Evolutionary conservation across 2,329 filamentous ascomycete species (phyloP), one percentile per base, ranked within the genome.

Genomic region (Ophiostoma novo-ulmi): DNA sequence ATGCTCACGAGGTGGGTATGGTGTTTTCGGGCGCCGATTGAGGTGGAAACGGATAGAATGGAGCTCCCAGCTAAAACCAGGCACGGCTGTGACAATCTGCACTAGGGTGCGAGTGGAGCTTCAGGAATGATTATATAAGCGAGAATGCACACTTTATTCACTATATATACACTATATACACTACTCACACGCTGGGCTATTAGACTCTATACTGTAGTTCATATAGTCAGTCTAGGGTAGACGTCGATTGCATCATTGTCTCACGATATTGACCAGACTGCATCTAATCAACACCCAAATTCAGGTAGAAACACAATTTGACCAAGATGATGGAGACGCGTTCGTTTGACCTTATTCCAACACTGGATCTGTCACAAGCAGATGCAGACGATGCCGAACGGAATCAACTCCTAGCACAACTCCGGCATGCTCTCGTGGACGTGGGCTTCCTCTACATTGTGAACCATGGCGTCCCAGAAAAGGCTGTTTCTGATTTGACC

Each of bases 361-460:
- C 17, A 11, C 22, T 58, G 11, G 52, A 58, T 26, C n/a, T 58
- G 8, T 26, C 52, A 26, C 22, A 26, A 5, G 22, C 52, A 58
- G 11, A 58, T 26, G n/a, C n/a, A 26, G 52, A 26, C 52, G n/a
- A 58, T 26, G 22, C 52, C n/a, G 22, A 5, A 26, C 52, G 52
- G 11, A 26, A 58, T 1, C 52, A 22, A 22, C 52, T 58, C 11
- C 80, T 87, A 1, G 35, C 73, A 8, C 76, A 81, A 14, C 68
- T 87, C 20, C 82, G 79, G 31, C 76, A 80, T 61, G 83, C 84
- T 7, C 76, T 87, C 6, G 81, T 82, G 61, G 77, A 84, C 20
- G 78, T 86, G 41, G 85, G 85, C 22, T 87, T 87, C 72, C 78
- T 87, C 4, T 86, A 87, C 73, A 76, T 87, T 48, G 77, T 78